Percentiles rank a stretch among this genome's conserved stretches.
Evolutionary conservation across 768 basidiomycete genomes (phyloP).

Genomic region (Leccinellum rugosiceps): DNA sequence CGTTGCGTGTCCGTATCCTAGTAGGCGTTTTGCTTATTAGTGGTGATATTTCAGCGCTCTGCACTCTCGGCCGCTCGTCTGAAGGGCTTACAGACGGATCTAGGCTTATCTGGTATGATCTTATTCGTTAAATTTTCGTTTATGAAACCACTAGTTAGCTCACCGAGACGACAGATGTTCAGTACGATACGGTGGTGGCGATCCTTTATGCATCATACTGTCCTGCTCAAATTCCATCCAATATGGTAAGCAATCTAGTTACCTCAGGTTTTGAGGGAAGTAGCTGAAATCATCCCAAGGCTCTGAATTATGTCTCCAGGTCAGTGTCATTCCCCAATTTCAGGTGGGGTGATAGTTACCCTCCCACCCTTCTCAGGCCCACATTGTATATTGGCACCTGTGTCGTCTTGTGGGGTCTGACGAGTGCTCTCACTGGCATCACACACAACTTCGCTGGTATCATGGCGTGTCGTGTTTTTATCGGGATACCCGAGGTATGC

Average conservation of each 20-base stretch:
- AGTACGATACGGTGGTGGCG: constrained; percentile 54
- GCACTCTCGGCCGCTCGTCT: constrained; percentile 50
- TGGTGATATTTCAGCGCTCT: constrained; percentile 35
- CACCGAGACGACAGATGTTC: constrained; percentile 38
- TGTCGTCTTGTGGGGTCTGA: constrained; percentile 61
- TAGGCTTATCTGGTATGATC: constrained; percentile 41
- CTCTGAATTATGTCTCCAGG: constrained; percentile 54
- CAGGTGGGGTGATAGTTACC: too few relatives aligned
- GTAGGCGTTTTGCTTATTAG: background rate
- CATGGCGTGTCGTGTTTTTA: constrained; percentile 55
- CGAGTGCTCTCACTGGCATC: constrained; percentile 59
- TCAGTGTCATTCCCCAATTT: constrained; percentile 13
- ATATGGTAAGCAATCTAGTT: constrained; percentile 1
- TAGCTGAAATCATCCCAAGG: constrained; percentile 29
- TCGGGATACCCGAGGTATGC: constrained; percentile 56
- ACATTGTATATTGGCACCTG: constrained; percentile 60
- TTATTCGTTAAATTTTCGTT: too few relatives aligned
- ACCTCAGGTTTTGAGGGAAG: background rate
- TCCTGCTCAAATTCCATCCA: constrained; percentile 47
- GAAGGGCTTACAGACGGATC: constrained; percentile 48
- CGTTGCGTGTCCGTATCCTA: constrained; percentile 5
- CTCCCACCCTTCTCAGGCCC: constrained; percentile 38
- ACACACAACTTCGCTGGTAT: constrained; percentile 56
- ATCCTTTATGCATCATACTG: constrained; percentile 59
- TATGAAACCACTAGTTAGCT: background rate